Conservation (phyloP, 352 stramenopile genomes). For the Salisapilia sapeloensis region DNA sequence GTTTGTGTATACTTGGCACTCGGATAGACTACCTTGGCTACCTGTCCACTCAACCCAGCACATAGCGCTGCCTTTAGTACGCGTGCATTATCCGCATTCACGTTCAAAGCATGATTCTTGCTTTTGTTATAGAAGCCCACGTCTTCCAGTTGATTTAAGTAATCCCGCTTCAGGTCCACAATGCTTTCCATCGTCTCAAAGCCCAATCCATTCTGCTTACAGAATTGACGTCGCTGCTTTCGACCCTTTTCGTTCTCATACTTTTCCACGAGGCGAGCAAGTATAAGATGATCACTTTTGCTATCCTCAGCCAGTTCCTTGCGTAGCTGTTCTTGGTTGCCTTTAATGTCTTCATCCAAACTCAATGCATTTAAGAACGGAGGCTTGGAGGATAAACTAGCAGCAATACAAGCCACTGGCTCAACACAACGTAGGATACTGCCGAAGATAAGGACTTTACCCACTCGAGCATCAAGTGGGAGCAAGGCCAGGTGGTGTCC, state of each 20-base stretch:
- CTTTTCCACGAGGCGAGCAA: constrained; percentile 67
- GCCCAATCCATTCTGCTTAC: constrained; percentile 51
- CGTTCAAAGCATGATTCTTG: constrained; percentile 23
- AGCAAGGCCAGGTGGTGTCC: constrained; percentile 77
- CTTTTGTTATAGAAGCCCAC: constrained; percentile 61
- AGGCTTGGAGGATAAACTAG: constrained; percentile 61
- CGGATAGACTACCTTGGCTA: constrained; percentile 77
- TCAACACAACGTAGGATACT: constrained; percentile 73
- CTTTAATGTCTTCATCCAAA: constrained; percentile 40
- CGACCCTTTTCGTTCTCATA: constrained; percentile 26
- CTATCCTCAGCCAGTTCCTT: constrained; percentile 36
- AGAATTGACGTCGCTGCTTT: constrained; percentile 42
- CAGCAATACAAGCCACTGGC: constrained; percentile 69
- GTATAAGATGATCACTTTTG: constrained; percentile 67
- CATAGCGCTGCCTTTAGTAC: constrained; percentile 83
- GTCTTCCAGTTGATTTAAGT: constrained; percentile 52
- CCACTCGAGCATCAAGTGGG: constrained; percentile 70
- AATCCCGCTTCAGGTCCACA: constrained; percentile 80
- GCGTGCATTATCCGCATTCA: constrained; percentile 59
- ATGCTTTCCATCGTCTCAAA: constrained; percentile 87
- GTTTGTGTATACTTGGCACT: constrained; percentile 91
- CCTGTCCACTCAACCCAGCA: constrained; percentile 68
- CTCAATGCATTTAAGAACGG: constrained; percentile 68
- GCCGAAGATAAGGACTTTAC: constrained; percentile 79
- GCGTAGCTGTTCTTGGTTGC: constrained; percentile 42